A percentile compares a stretch with the other conserved stretches of the same genome.
Evolutionary conservation across 2,329 filamentous ascomycete genomes (phyloP).

Genomic region (Basipetospora sp.): DNA sequence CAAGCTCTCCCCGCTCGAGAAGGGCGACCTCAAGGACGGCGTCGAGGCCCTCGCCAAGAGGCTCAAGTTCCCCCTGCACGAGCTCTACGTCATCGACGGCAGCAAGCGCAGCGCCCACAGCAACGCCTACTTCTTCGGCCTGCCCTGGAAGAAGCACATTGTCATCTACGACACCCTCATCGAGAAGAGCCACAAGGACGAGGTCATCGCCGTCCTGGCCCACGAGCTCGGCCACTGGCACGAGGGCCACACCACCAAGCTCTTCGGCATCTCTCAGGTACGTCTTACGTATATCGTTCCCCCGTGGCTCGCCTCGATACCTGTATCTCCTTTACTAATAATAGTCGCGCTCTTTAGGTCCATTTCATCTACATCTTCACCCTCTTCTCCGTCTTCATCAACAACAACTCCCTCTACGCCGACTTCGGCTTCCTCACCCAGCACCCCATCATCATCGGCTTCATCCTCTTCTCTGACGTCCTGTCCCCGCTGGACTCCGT

Average conservation of each 20-base stretch:
- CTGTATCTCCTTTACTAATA: conserved; percentile 9
- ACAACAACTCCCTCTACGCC: conserved; percentile 80
- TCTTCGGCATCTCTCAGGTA: conserved; percentile 77
- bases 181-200: conserved; percentile 80
- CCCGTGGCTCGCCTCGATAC: background rate
- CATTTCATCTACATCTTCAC: conserved; percentile 96
- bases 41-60: conserved; percentile 72
- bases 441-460: conserved; percentile 88
- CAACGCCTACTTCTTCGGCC: conserved; percentile 89
- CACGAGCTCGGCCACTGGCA: conserved; percentile 98
- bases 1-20: conserved; percentile 83
- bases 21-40: conserved; percentile 71
- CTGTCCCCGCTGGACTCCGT: conserved; percentile 86
- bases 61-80: conserved; percentile 80
- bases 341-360: conserved; percentile 35
- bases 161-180: conserved; percentile 97
- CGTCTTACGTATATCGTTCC: too few relatives aligned
- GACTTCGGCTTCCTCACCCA: conserved; percentile 77
- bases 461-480: conserved; percentile 95
- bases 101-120: conserved; percentile 77
- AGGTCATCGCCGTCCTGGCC: conserved; percentile 86
- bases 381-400: conserved; percentile 92
- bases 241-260: conserved; percentile 80
- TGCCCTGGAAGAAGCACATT: conserved; percentile 99
- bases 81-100: conserved; percentile 88